Evolutionary conservation across 768 basidiomycete genomes (phyloP).

Genomic region (Naganishia kalamii): DNA sequence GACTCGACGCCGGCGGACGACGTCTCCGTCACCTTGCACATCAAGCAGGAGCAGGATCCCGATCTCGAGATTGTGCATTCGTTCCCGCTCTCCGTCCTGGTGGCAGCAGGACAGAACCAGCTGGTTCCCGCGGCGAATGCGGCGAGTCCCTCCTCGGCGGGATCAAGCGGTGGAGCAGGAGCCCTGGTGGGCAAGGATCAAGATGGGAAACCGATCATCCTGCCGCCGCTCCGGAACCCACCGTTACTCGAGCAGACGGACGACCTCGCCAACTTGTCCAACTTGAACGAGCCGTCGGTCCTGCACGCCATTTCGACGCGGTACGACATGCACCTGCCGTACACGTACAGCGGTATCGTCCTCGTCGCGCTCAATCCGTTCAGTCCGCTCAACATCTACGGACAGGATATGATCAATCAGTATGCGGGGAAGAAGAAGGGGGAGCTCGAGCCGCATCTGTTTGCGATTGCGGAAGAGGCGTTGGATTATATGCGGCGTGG

Average conservation of each 20-base stretch:
- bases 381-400: slow-evolving; percentile 93
- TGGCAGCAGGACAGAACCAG: slow-evolving; percentile 18
- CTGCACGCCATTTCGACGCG: slow-evolving; percentile 94
- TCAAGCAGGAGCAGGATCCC: slow-evolving; percentile 9
- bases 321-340: slow-evolving; percentile 94
- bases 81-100: slow-evolving; percentile 19
- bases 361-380: slow-evolving; percentile 93
- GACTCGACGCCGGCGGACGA: slow-evolving; percentile 27
- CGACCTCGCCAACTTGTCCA: slow-evolving; percentile 93
- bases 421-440: slow-evolving; percentile 87
- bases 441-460: slow-evolving; percentile 93
- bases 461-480: slow-evolving; percentile 98
- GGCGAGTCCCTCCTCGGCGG: not conserved
- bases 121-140: not conserved
- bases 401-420: slow-evolving; percentile 92
- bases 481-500: slow-evolving; percentile 88
- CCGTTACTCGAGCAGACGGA: slow-evolving; percentile 93
- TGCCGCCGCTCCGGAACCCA: slow-evolving; percentile 93
- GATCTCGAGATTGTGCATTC: slow-evolving; percentile 14
- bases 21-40: slow-evolving; percentile 15
- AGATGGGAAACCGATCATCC: slow-evolving; percentile 63
- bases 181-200: slow-evolving; percentile 43
- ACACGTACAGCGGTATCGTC: slow-evolving; percentile 98
- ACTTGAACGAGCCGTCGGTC: slow-evolving; percentile 95
- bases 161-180: not conserved